Evolutionary conservation across 768 basidiomycete genomes (phyloP).

Genomic region (Pseudohyphozyma bogoriensis): DNA sequence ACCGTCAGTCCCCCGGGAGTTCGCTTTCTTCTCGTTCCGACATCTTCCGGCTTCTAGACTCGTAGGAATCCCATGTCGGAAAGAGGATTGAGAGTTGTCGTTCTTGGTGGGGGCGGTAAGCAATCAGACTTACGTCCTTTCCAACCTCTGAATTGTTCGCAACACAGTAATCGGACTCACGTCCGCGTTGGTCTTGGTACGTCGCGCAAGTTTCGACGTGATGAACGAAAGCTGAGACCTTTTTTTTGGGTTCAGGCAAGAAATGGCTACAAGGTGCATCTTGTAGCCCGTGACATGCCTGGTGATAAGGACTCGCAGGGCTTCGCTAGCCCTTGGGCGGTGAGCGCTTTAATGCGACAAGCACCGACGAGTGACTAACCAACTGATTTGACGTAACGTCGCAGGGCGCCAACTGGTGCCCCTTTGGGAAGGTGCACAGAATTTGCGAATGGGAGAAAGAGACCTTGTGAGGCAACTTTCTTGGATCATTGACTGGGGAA

Average conservation of each 20-base stretch:
- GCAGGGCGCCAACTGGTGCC: conserved; percentile 38
- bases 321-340: conserved; percentile 41
- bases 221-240: no score
- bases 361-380: neutral
- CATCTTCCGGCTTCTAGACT: no score
- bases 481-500: neutral
- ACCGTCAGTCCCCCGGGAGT: no score
- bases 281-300: conserved; percentile 38
- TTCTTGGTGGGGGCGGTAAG: no score
- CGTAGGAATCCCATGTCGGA: no score
- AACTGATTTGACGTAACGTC: neutral
- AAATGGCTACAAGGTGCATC: conserved; percentile 32
- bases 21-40: no score
- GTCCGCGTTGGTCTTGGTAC: conserved; percentile 35
- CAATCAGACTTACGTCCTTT: no score
- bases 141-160: neutral
- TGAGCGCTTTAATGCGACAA: conserved; percentile 21
- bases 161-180: conserved; percentile 38
- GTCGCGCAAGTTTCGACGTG: no score
- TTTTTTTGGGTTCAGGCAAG: no score
- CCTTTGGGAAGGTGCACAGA: conserved; percentile 25
- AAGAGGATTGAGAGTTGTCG: no score
- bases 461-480: conserved; percentile 11
- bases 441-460: conserved; percentile 14
- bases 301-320: conserved; percentile 32